Evolutionary conservation across 2,329 filamentous ascomycete species (phyloP).

Genomic region (Fusarium duplospermum): DNA sequence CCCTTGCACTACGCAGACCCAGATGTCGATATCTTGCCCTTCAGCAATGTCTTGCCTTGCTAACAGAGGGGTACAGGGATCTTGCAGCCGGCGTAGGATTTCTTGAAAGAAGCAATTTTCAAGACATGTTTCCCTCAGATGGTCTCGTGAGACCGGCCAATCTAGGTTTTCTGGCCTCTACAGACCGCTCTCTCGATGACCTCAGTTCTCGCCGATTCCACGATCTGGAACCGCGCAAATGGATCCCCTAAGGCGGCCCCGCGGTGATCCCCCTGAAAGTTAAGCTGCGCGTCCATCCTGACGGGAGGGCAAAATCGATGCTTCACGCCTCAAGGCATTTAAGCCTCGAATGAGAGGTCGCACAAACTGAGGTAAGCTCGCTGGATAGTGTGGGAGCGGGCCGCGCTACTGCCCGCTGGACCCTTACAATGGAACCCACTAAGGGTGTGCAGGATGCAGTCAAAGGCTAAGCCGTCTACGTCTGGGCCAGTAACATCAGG

Average conservation of each 20-base stretch:
- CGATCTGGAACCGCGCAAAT: not conserved
- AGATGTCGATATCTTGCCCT: not conserved
- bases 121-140: conserved; percentile 4
- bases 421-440: conserved; percentile 29
- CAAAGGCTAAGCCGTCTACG: not conserved
- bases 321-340: not conserved
- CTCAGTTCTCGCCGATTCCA: not conserved
- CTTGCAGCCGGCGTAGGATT: not conserved
- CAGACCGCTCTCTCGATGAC: not conserved
- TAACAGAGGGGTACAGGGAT: not conserved
- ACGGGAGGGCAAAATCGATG: conserved; percentile 15
- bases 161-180: not conserved
- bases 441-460: not conserved
- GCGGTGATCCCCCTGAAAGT: conserved; percentile 32
- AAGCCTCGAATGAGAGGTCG: conserved; percentile 14
- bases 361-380: conserved; percentile 18
- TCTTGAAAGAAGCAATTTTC: not conserved
- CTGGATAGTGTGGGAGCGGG: conserved; percentile 12
- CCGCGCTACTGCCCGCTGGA: conserved; percentile 29
- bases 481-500: not conserved
- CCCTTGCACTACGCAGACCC: not conserved
- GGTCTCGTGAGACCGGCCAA: not conserved
- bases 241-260: conserved; percentile 3
- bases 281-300: conserved; percentile 12
- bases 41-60: not conserved